Conservation (phyloP, 2,329 filamentous ascomycete genomes). For the Mariannaea elegans region DNA sequence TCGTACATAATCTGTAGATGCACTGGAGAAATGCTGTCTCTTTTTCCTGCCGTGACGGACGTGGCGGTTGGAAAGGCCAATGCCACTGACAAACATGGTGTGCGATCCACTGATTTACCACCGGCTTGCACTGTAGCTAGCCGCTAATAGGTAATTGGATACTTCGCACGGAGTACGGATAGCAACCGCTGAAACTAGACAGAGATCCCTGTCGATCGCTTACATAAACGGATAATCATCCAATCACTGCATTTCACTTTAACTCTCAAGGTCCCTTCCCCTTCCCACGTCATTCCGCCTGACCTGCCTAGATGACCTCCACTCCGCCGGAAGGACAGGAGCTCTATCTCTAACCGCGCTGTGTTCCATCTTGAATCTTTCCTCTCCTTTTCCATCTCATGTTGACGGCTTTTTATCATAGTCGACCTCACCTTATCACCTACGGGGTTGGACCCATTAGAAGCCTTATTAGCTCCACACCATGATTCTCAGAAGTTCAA, state of each 20-base stretch:
- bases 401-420: not conserved
- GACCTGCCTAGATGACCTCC: not conserved
- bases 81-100: not conserved
- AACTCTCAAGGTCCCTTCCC: slow-evolving; percentile 5
- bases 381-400: not conserved
- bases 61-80: no score
- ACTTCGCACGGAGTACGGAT: no score
- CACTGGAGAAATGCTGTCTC: not conserved
- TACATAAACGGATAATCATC: slow-evolving; percentile 3
- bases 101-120: not conserved
- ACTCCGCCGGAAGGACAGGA: not conserved
- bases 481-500: slow-evolving; percentile 40
- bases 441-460: not conserved
- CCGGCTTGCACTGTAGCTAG: no score
- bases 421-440: not conserved
- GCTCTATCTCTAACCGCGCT: not conserved
- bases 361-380: not conserved
- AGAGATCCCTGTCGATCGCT: not conserved
- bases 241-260: not conserved
- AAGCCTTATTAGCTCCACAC: not conserved
- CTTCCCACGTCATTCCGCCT: slow-evolving; percentile 14
- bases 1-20: not conserved
- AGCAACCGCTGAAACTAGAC: not conserved
- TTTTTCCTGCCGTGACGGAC: not conserved
- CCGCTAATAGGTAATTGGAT: no score